phyloP scores from a whole-genome alignment of 495 filamentous ascomycete species.

The Neurospora sp. region DNA sequence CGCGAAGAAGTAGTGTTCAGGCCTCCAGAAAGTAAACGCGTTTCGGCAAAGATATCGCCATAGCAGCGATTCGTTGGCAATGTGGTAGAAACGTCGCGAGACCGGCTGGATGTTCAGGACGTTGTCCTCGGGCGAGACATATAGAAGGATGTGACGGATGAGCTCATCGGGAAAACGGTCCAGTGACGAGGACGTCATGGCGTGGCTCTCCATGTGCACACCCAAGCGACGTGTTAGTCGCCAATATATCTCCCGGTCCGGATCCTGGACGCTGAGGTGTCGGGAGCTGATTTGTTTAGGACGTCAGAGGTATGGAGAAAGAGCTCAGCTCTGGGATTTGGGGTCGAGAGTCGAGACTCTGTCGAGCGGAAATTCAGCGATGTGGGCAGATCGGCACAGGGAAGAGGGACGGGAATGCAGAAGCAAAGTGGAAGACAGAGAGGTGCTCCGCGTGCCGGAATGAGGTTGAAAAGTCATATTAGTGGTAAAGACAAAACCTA shows the following conservation, averaged over 20 bases:
- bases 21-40: constrained; percentile 64
- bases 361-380: neutral
- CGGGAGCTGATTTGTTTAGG: neutral
- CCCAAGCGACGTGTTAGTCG: neutral
- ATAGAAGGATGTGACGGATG: constrained; percentile 56
- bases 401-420: neutral
- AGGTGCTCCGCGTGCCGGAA: neutral
- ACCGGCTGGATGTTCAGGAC: constrained; percentile 44
- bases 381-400: neutral
- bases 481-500: neutral
- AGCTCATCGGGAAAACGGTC: constrained; percentile 60
- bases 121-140: constrained; percentile 44
- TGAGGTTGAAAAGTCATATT: neutral
- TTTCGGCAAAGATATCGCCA: constrained; percentile 68
- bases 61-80: constrained; percentile 60
- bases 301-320: neutral
- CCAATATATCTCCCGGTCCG: neutral
- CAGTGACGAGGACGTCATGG: constrained; percentile 17
- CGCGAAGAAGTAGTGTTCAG: constrained; percentile 48
- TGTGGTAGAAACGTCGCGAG: constrained; percentile 51
- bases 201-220: neutral
- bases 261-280: neutral
- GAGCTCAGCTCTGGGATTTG: neutral
- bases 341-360: neutral
- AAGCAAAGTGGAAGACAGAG: neutral